Evolutionary conservation across 2,329 filamentous ascomycete species (phyloP).

Genomic region (Diaporthe humulicola): DNA sequence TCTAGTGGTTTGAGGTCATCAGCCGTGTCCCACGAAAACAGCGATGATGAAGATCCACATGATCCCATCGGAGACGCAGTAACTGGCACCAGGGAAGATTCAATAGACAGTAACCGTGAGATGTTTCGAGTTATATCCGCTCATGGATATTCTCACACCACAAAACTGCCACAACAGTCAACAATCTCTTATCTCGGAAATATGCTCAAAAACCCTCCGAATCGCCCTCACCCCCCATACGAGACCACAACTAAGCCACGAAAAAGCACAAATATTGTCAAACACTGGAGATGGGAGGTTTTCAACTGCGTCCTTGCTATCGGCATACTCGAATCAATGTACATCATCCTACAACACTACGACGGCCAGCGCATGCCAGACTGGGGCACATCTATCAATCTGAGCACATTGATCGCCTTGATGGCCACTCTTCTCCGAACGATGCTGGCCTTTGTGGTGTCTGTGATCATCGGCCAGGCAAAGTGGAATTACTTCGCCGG

Average conservation of each 20-base stretch:
- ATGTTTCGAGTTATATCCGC: background rate
- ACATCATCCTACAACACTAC: background rate
- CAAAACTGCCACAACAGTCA: background rate
- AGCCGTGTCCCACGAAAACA: background rate
- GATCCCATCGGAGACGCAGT: background rate
- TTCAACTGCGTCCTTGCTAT: background rate
- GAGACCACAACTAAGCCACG: background rate
- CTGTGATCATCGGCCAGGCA: background rate
- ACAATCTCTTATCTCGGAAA: fast-evolving
- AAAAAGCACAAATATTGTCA: background rate
- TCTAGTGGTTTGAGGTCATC: background rate
- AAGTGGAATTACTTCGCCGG: background rate
- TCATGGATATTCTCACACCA: background rate
- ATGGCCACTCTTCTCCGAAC: background rate
- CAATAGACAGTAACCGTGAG: background rate
- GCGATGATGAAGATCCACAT: background rate
- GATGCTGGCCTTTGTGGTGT: background rate
- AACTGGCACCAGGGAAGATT: background rate
- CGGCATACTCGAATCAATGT: background rate
- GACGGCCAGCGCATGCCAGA: background rate
- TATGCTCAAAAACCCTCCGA: background rate
- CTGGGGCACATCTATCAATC: background rate
- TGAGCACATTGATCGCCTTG: background rate
- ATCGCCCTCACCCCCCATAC: background rate
- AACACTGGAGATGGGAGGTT: background rate